Evolutionary conservation across 1,139 yeast genomes (phyloP).

Genomic region (Candida sanyaensis): DNA sequence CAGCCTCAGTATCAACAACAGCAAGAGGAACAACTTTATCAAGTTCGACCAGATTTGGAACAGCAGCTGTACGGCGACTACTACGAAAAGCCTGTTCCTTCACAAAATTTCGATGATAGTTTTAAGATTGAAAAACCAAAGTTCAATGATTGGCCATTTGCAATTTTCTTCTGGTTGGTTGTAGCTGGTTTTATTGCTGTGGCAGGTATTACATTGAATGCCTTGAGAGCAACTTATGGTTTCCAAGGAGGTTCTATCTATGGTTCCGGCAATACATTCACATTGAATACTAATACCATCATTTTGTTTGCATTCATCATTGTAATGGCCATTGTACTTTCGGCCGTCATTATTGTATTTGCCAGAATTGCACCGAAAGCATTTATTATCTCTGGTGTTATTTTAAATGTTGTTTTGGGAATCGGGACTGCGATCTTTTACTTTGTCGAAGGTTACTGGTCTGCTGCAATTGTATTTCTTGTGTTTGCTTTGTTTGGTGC

Average conservation of each 20-base stretch:
- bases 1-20: slow-evolving; percentile 9
- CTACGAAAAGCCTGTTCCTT: slow-evolving; percentile 35
- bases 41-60: slow-evolving; percentile 28
- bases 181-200: slow-evolving; percentile 72
- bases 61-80: slow-evolving; percentile 21
- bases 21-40: slow-evolving; percentile 10
- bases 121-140: slow-evolving; percentile 67
- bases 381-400: slow-evolving; percentile 71
- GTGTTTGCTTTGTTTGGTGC: slow-evolving; percentile 66
- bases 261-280: slow-evolving; percentile 50
- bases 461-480: slow-evolving; percentile 77
- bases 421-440: slow-evolving; percentile 77
- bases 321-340: slow-evolving; percentile 60
- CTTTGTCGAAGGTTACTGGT: slow-evolving; percentile 62
- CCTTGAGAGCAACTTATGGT: slow-evolving; percentile 56
- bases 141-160: slow-evolving; percentile 74
- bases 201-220: slow-evolving; percentile 67
- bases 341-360: slow-evolving; percentile 55
- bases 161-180: slow-evolving; percentile 60
- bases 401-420: slow-evolving; percentile 67
- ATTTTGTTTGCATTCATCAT: slow-evolving; percentile 69
- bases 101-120: slow-evolving; percentile 57
- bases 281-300: slow-evolving; percentile 73
- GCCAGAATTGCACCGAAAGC: slow-evolving; percentile 66
- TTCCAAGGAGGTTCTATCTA: slow-evolving; percentile 71